A percentile compares a stretch with the other conserved stretches of the same genome.
These are phyloP conservation scores for Aspergillus bertholletiae DNA, from an alignment of 495 filamentous ascomycete species.

Conservation along the genomic window DNA sequence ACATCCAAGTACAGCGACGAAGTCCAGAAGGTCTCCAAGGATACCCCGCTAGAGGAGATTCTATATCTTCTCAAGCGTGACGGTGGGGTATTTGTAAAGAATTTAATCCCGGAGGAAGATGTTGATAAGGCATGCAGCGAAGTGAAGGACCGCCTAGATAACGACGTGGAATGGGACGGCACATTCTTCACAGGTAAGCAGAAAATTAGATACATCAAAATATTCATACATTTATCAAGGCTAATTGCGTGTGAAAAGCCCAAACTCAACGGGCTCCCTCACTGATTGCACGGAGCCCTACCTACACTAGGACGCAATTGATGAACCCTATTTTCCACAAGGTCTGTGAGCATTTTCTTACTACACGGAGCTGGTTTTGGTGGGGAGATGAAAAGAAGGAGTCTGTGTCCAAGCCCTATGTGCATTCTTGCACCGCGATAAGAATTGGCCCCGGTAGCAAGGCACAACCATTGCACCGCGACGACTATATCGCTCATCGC, in stretches of 20 bases:
- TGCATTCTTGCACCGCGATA: slow-evolving; percentile 24
- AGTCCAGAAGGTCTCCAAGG: slow-evolving; percentile 40
- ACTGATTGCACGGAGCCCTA: slow-evolving; percentile 19
- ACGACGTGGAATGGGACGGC: slow-evolving; percentile 11
- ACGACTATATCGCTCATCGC: slow-evolving; percentile 28
- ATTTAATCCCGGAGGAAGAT: slow-evolving; percentile 1
- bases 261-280: slow-evolving; percentile 22
- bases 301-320: slow-evolving; percentile 21
- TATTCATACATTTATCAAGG: not conserved
- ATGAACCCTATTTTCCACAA: slow-evolving; percentile 23
- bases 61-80: slow-evolving; percentile 13
- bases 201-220: not conserved
- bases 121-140: slow-evolving; percentile 9
- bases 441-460: slow-evolving; percentile 26
- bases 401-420: slow-evolving; percentile 25
- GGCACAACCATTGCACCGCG: slow-evolving; percentile 31
- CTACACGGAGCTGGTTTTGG: slow-evolving; percentile 17
- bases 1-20: slow-evolving; percentile 59
- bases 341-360: slow-evolving; percentile 24
- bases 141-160: slow-evolving; percentile 6
- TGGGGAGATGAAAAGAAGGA: slow-evolving; percentile 17
- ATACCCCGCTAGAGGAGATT: slow-evolving; percentile 5
- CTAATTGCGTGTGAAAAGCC: not conserved
- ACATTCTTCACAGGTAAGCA: slow-evolving; percentile 12
- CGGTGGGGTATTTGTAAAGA: slow-evolving; percentile 9